Evolutionary conservation across 306 rosid species (phyloP).

Genomic region (Lathyrus sativus): DNA sequence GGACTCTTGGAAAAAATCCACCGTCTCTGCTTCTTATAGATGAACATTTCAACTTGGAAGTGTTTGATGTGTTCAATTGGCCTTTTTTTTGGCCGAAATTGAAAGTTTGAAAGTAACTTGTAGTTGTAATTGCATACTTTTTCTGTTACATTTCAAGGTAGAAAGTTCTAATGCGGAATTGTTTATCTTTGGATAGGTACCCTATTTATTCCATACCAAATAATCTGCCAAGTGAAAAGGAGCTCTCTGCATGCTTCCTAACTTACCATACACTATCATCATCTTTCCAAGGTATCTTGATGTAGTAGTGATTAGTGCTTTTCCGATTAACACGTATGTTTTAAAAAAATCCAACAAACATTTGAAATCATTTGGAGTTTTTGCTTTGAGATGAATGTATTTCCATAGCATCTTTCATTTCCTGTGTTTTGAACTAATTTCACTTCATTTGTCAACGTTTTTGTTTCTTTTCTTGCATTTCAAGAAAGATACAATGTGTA

Average conservation of each 20-base stretch:
- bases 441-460: not conserved
- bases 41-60: too few species aligned
- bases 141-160: too few species aligned
- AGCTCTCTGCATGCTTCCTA: slow-evolving; percentile 64
- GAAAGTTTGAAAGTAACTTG: too few species aligned
- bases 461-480: not conserved
- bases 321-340: not conserved
- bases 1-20: too few species aligned
- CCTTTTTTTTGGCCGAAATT: too few species aligned
- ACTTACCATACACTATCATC: slow-evolving; percentile 79
- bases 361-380: not conserved
- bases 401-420: slow-evolving; percentile 14
- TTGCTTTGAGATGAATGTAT: slow-evolving; percentile 2
- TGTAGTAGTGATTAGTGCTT: not conserved
- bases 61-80: too few species aligned
- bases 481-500: too few species aligned
- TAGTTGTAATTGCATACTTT: too few species aligned
- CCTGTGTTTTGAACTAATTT: slow-evolving; percentile 1
- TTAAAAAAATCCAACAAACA: not conserved
- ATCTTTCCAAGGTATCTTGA: slow-evolving; percentile 65
- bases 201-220: slow-evolving; percentile 75
- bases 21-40: too few species aligned
- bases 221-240: slow-evolving; percentile 46
- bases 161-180: not conserved
- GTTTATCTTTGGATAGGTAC: slow-evolving; percentile 54